Evolutionary conservation across 495 filamentous ascomycete genomes (phyloP).

Genomic region (Podospora fimiseda): DNA sequence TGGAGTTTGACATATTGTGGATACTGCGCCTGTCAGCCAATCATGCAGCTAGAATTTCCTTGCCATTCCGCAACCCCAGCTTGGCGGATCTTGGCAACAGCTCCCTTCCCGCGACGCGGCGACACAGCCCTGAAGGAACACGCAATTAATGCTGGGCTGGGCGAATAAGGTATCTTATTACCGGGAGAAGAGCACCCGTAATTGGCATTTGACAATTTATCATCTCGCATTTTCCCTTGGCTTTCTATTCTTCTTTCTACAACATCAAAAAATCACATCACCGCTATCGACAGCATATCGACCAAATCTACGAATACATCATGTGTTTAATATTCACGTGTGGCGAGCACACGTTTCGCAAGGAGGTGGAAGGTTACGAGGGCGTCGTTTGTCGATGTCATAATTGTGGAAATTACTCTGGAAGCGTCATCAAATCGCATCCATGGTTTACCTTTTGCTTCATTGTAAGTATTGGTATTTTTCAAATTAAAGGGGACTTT

Average conservation of each 20-base stretch:
- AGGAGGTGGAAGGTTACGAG: conserved; percentile 49
- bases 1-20: too few relatives aligned
- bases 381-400: conserved; percentile 48
- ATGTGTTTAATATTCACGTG: conserved; percentile 56
- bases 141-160: conserved; percentile 3
- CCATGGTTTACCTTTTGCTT: conserved; percentile 58
- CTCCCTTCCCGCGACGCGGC: background rate
- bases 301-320: background rate
- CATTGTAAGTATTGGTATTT: conserved; percentile 34
- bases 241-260: background rate
- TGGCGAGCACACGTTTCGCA: conserved; percentile 51
- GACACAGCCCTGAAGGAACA: conserved; percentile 6
- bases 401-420: conserved; percentile 52
- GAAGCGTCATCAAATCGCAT: conserved; percentile 44
- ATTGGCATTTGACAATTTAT: background rate
- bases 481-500: background rate
- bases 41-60: too few relatives aligned
- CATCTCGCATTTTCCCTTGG: background rate
- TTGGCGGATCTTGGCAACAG: background rate
- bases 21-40: too few relatives aligned
- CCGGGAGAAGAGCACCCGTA: background rate
- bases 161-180: background rate
- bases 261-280: background rate
- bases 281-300: background rate
- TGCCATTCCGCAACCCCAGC: too few relatives aligned